A percentile compares a stretch with the other conserved stretches of the same genome.
phyloP scores from a whole-genome alignment of 805 yeast genomes.

The Kazachstania psychrophila region DNA sequence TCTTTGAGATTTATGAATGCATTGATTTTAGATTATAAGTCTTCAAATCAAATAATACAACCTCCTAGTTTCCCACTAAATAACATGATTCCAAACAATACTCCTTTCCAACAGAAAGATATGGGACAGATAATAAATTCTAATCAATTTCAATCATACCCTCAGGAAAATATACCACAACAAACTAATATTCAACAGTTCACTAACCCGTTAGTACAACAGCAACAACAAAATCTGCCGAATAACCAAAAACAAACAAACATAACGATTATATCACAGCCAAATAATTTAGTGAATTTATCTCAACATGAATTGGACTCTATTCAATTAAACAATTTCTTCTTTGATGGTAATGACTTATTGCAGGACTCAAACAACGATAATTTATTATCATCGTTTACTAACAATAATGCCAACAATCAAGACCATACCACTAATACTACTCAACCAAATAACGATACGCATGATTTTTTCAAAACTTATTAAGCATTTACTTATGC shows the following conservation, averaged over 20 bases:
- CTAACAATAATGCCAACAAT: not conserved
- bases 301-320: not conserved
- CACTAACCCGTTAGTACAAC: slow-evolving; percentile 7
- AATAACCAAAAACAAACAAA: not conserved
- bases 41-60: slow-evolving; percentile 26
- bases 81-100: not conserved
- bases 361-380: not conserved
- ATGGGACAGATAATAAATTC: no score
- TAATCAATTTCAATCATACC: slow-evolving; percentile 8
- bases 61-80: slow-evolving; percentile 6
- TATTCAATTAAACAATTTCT: not conserved
- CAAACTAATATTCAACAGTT: not conserved
- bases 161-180: slow-evolving; percentile 5
- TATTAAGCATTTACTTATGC: not conserved
- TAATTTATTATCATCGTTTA: not conserved
- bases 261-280: not conserved
- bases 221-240: not conserved
- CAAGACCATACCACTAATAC: not conserved
- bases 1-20: slow-evolving; percentile 46
- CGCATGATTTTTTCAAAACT: slow-evolving; percentile 14
- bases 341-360: not conserved
- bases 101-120: no score
- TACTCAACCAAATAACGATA: not conserved
- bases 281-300: not conserved
- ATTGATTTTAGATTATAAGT: slow-evolving; percentile 40